phyloP scores from a whole-genome alignment of 2,329 filamentous ascomycete species.

The Xylaria sp. region DNA sequence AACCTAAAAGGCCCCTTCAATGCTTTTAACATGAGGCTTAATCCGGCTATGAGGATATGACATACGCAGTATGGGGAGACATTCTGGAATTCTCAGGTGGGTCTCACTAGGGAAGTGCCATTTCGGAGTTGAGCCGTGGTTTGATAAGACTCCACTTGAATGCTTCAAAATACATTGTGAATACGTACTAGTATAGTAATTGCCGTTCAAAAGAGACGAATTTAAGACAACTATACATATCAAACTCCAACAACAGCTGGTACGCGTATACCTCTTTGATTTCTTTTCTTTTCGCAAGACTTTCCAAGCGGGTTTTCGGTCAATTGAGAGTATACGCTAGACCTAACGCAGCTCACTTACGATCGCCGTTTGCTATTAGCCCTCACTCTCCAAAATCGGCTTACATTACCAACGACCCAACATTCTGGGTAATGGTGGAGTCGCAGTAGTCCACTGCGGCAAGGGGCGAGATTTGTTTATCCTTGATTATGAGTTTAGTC shows the following conservation, averaged over 20 bases:
- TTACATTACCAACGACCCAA: slow-evolving; percentile 29
- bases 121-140: slow-evolving; percentile 31
- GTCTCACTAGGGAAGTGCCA: slow-evolving; percentile 20
- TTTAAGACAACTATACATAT: not conserved
- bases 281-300: not conserved
- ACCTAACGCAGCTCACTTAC: not conserved
- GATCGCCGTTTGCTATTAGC: not conserved
- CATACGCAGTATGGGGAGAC: slow-evolving; percentile 23
- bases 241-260: no score
- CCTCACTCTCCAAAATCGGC: slow-evolving; percentile 20
- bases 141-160: slow-evolving; percentile 25
- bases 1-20: not conserved
- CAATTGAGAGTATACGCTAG: not conserved
- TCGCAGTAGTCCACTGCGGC: slow-evolving; percentile 4
- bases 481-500: not conserved
- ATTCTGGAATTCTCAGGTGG: slow-evolving; percentile 33
- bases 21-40: not conserved
- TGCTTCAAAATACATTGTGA: not conserved
- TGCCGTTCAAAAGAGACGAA: not conserved
- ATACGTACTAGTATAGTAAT: not conserved
- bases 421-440: slow-evolving; percentile 27
- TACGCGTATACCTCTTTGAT: no score
- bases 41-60: slow-evolving; percentile 11
- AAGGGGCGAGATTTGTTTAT: not conserved
- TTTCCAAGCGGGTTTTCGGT: not conserved